phyloP scores from a whole-genome alignment of 1,139 yeast genomes.

The Yamadazyma atlantica region DNA sequence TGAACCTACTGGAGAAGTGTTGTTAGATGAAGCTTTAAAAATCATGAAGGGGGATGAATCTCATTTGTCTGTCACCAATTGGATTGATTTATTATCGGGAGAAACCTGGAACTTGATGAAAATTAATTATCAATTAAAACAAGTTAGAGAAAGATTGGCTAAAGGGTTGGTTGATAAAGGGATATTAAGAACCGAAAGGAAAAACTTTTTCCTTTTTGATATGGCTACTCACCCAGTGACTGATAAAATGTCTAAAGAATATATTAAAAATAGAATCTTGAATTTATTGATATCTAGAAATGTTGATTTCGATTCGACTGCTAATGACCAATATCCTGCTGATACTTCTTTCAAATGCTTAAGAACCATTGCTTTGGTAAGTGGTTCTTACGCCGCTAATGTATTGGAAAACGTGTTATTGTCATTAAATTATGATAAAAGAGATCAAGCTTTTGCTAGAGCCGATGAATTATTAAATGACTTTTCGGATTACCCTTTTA shows the following conservation, averaged over 20 bases:
- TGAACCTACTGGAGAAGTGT: conserved; percentile 89
- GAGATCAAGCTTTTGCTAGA: conserved; percentile 90
- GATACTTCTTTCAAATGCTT: conserved; percentile 68
- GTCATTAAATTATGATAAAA: conserved; percentile 77
- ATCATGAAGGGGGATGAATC: conserved; percentile 84
- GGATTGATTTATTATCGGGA: conserved; percentile 94
- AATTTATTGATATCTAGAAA: conserved; percentile 71
- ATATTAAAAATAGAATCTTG: conserved; percentile 72
- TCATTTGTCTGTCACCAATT: conserved; percentile 77
- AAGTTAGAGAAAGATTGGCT: conserved; percentile 93
- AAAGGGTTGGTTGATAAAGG: conserved; percentile 98
- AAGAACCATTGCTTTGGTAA: conserved; percentile 78
- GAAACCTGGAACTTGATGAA: conserved; percentile 98
- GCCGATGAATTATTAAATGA: conserved; percentile 88
- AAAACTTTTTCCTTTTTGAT: conserved; percentile 89
- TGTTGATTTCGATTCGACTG: conserved; percentile 47
- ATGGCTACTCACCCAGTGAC: conserved; percentile 99
- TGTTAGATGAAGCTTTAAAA: conserved; percentile 89
- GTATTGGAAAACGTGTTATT: conserved; percentile 89
- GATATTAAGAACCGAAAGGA: conserved; percentile 91
- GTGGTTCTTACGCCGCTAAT: conserved; percentile 93
- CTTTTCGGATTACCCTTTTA: conserved; percentile 86
- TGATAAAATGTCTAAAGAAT: conserved; percentile 78
- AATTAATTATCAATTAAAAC: conserved; percentile 91
- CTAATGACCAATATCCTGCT: conserved; percentile 65